Conservation (phyloP, 768 basidiomycete species). For the Termitomyces sp. region DNA sequence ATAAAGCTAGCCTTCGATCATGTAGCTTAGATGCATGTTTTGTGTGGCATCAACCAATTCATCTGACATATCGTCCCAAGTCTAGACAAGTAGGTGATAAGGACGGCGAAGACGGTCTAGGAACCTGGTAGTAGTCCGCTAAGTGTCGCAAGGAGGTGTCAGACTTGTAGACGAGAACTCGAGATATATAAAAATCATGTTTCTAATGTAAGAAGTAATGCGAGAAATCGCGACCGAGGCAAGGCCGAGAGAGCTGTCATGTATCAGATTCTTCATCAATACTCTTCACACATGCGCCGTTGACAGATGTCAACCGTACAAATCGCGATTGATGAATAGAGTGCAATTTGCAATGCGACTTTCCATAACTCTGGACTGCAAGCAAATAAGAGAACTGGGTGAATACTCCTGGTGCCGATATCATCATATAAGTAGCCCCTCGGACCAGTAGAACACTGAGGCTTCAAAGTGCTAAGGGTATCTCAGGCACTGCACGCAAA, state of each 20-base stretch:
- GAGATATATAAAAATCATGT: neutral
- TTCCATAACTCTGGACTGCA: too few relatives aligned
- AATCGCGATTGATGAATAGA: neutral
- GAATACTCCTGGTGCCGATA: too few relatives aligned
- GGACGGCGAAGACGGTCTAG: too few relatives aligned
- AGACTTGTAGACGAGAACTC: neutral
- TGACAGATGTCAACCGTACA: neutral
- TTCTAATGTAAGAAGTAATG: neutral
- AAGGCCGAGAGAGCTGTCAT: neutral
- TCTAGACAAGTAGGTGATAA: neutral
- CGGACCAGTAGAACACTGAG: too few relatives aligned
- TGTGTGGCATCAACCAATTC: conserved; percentile 1
- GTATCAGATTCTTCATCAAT: neutral
- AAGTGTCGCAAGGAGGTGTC: neutral
- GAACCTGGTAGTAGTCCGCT: too few relatives aligned
- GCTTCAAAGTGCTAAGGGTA: too few relatives aligned
- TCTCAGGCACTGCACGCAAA: too few relatives aligned
- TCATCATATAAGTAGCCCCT: too few relatives aligned
- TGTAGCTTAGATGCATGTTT: conserved; percentile 4
- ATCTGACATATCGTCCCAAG: conserved; percentile 21
- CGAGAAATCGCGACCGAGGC: neutral
- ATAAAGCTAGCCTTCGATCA: neutral
- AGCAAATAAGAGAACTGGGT: too few relatives aligned
- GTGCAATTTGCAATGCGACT: too few relatives aligned
- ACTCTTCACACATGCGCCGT: neutral